Evolutionary conservation across 2,329 filamentous ascomycete genomes (phyloP).

Genomic region (Neoscytalidium dimidiatum): DNA sequence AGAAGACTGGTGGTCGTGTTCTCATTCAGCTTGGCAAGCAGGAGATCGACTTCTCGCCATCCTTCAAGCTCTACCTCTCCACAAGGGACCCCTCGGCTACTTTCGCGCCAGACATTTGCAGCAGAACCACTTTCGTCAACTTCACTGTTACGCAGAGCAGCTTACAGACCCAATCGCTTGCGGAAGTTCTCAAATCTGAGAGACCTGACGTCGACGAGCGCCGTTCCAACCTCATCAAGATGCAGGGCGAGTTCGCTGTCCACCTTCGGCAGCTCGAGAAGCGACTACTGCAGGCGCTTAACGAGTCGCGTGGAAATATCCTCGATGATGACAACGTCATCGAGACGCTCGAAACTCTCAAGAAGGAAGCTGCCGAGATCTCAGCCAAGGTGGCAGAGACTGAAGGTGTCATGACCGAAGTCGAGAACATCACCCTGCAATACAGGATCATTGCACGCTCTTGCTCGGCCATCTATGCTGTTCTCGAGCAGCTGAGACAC

Average conservation of each 20-base stretch:
- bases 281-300: conserved; percentile 87
- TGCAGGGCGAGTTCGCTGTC: conserved; percentile 99
- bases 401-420: conserved; percentile 96
- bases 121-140: conserved; percentile 97
- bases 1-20: conserved; percentile 96
- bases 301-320: conserved; percentile 96
- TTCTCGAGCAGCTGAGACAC: conserved; percentile 95
- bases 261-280: conserved; percentile 95
- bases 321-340: conserved; percentile 98
- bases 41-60: conserved; percentile 97
- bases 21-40: conserved; percentile 98
- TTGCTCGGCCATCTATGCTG: conserved; percentile 95
- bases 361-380: conserved; percentile 96
- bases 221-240: conserved; percentile 94
- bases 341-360: conserved; percentile 93
- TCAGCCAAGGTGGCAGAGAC: conserved; percentile 95
- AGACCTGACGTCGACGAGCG: conserved; percentile 96
- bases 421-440: conserved; percentile 91
- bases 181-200: conserved; percentile 96
- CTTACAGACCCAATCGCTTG: conserved; percentile 95
- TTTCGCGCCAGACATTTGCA: conserved; percentile 96
- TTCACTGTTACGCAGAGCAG: conserved; percentile 99
- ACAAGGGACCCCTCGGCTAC: conserved; percentile 94
- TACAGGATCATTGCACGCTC: conserved; percentile 92
- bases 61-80: conserved; percentile 93